phyloP scores from a whole-genome alignment of 129 eudicot species.

The Oenanthe sinensis region DNA sequence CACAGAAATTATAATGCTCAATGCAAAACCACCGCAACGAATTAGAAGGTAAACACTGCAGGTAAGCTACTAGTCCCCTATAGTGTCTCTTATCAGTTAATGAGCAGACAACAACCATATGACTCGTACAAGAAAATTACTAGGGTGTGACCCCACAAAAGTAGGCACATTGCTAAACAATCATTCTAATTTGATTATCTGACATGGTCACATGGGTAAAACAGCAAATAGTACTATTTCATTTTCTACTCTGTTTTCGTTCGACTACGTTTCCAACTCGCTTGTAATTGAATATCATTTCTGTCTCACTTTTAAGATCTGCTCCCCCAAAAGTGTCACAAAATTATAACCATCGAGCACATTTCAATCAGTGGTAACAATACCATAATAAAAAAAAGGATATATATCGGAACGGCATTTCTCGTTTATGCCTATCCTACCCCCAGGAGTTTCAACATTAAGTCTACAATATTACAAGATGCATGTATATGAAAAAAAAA shows the following conservation, averaged over 20 bases:
- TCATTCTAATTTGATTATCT: neutral
- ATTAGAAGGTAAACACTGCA: neutral
- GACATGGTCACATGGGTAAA: neutral
- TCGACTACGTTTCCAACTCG: neutral
- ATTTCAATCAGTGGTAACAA: neutral
- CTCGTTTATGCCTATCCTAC: neutral
- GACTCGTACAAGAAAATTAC: neutral
- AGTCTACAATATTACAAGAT: neutral
- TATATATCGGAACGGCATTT: neutral
- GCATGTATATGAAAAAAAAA: neutral
- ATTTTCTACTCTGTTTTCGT: neutral
- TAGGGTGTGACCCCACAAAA: neutral
- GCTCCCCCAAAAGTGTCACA: neutral
- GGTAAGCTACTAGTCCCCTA: neutral
- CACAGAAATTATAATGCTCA: neutral
- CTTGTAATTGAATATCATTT: neutral
- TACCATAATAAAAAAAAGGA: neutral
- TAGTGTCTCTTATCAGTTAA: neutral
- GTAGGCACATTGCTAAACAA: neutral
- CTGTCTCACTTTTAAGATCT: neutral
- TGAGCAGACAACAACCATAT: neutral
- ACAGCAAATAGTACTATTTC: neutral
- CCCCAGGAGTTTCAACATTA: neutral
- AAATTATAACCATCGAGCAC: neutral
- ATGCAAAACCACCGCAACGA: neutral